A percentile compares a stretch with the other conserved stretches of the same genome.
Conservation (phyloP, 352 stramenopile genomes). For the Phytophthora sansomeana region DNA sequence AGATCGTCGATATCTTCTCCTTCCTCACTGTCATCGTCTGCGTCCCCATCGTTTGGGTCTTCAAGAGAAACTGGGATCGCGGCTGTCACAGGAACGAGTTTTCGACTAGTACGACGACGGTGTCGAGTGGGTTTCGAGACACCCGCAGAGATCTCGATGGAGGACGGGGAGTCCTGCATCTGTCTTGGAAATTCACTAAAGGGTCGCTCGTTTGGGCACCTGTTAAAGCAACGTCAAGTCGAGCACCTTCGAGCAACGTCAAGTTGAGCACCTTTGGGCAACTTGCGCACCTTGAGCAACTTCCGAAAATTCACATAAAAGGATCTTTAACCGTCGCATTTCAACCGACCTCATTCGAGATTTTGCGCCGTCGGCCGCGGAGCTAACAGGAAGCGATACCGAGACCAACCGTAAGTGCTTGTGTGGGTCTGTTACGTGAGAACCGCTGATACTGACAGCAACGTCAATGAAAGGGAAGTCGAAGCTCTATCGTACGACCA, state of each 20-base stretch:
- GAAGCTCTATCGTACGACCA: too few species aligned
- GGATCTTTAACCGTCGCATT: too few species aligned
- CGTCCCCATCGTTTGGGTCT: slow-evolving; percentile 34
- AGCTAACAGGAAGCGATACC: too few species aligned
- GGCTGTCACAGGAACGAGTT: slow-evolving; percentile 1
- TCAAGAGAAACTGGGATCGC: slow-evolving; percentile 17
- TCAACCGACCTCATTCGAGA: too few species aligned
- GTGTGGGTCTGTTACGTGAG: too few species aligned
- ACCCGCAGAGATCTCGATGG: slow-evolving; percentile 25
- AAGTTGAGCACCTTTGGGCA: neutral
- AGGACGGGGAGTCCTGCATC: slow-evolving; percentile 24
- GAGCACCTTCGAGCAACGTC: neutral
- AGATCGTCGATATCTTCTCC: slow-evolving; percentile 12
- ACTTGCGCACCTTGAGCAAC: too few species aligned
- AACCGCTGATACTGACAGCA: too few species aligned
- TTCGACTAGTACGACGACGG: slow-evolving; percentile 29
- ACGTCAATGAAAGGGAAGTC: too few species aligned
- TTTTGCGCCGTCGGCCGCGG: too few species aligned
- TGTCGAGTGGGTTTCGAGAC: slow-evolving; percentile 24
- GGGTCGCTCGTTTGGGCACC: slow-evolving; percentile 15
- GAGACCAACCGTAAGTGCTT: too few species aligned
- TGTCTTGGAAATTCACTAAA: neutral
- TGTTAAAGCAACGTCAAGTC: too few species aligned
- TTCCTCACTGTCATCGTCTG: slow-evolving; percentile 26
- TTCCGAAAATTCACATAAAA: too few species aligned